A percentile compares a stretch with the other conserved stretches of the same genome.
Conservation (phyloP, 768 basidiomycete species). For the Calocybe indica region DNA sequence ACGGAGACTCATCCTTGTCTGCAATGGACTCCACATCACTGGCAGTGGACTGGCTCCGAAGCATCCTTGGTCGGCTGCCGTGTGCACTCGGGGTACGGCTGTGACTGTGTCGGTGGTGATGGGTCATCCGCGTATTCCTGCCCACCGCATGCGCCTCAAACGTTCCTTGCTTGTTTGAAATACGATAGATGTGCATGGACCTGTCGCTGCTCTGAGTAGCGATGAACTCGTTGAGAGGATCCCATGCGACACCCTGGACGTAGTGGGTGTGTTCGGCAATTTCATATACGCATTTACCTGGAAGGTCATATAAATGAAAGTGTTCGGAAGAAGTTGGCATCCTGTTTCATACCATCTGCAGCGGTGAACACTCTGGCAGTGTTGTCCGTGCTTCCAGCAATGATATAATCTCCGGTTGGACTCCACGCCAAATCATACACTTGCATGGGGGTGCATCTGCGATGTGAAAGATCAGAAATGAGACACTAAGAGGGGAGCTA, state of each 20-base stretch:
- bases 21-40: slow-evolving; percentile 65
- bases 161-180: slow-evolving; percentile 70
- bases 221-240: slow-evolving; percentile 94
- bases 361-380: slow-evolving; percentile 80
- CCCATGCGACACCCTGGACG: slow-evolving; percentile 99
- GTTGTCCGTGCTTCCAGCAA: slow-evolving; percentile 97
- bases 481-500: background rate
- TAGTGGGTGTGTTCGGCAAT: slow-evolving; percentile 94
- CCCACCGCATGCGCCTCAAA: slow-evolving; percentile 91
- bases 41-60: slow-evolving; percentile 62
- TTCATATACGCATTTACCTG: slow-evolving; percentile 84
- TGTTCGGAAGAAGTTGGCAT: background rate
- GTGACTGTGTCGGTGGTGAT: slow-evolving; percentile 34
- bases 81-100: slow-evolving; percentile 64
- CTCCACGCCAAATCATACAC: slow-evolving; percentile 99
- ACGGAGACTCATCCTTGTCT: slow-evolving; percentile 42
- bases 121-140: slow-evolving; percentile 74
- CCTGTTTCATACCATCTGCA: slow-evolving; percentile 51
- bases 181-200: slow-evolving; percentile 90
- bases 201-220: slow-evolving; percentile 97
- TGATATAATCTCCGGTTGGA: slow-evolving; percentile 87
- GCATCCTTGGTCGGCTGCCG: slow-evolving; percentile 48
- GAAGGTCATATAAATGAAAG: slow-evolving; percentile 4
- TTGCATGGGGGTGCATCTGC: slow-evolving; percentile 90
- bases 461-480: background rate